A percentile compares a stretch with the other conserved stretches of the same genome.
phyloP scores from a whole-genome alignment of 2,329 filamentous ascomycete genomes.

The Rutstroemia sp. region DNA sequence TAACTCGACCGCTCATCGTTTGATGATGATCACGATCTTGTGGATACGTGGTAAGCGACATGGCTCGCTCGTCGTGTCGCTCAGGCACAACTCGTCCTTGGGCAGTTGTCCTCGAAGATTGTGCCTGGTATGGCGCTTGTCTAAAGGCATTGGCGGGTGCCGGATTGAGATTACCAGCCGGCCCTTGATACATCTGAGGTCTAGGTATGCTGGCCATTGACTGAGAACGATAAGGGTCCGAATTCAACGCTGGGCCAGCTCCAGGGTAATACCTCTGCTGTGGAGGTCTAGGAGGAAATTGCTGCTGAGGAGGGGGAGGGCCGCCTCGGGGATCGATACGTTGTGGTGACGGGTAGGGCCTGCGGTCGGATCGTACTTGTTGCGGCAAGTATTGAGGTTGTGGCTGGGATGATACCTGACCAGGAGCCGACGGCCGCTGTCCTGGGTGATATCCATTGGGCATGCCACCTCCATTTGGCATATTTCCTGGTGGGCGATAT shows the following conservation, averaged over 20 bases:
- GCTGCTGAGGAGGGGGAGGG: slow-evolving; percentile 32
- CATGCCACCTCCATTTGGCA: slow-evolving; percentile 27
- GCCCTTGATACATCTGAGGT: slow-evolving; percentile 63
- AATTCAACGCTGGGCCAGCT: slow-evolving; percentile 64
- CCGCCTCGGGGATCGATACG: slow-evolving; percentile 30
- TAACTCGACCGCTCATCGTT: slow-evolving; percentile 87
- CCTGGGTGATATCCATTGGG: slow-evolving; percentile 44
- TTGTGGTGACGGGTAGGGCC: slow-evolving; percentile 59
- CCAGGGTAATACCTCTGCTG: slow-evolving; percentile 53
- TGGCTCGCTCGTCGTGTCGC: slow-evolving; percentile 83
- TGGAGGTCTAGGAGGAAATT: slow-evolving; percentile 38
- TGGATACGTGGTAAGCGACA: slow-evolving; percentile 87
- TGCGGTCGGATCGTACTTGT: slow-evolving; percentile 54
- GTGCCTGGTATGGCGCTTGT: slow-evolving; percentile 63
- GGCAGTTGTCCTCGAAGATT: slow-evolving; percentile 71
- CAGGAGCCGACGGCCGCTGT: slow-evolving; percentile 30
- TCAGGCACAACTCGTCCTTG: slow-evolving; percentile 89
- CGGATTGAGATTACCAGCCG: slow-evolving; percentile 54
- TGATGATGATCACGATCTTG: slow-evolving; percentile 75
- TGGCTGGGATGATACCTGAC: slow-evolving; percentile 35
- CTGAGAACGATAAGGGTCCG: slow-evolving; percentile 84
- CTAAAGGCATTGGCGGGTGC: slow-evolving; percentile 70
- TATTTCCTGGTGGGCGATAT: slow-evolving; percentile 15
- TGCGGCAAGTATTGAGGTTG: slow-evolving; percentile 53
- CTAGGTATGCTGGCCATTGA: slow-evolving; percentile 75